These are phyloP conservation scores for Blastocystis sp. DNA, from an alignment of 352 stramenopile species.

Conservation along the genomic window DNA sequence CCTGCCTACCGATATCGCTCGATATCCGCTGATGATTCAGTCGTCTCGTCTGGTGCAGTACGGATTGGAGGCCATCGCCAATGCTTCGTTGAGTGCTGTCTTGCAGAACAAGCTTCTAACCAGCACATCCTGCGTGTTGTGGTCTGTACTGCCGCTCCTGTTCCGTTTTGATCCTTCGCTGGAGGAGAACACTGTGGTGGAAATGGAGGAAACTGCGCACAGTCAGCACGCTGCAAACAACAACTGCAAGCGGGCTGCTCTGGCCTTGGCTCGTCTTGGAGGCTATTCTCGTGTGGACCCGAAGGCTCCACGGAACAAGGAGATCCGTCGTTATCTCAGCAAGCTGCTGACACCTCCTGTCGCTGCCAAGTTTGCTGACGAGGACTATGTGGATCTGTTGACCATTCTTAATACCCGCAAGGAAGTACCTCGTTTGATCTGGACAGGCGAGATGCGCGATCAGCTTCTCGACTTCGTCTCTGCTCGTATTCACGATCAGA, in stretches of 20 bases:
- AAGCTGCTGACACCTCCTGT: constrained; percentile 69
- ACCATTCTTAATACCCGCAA: constrained; percentile 69
- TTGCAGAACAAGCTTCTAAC: constrained; percentile 62
- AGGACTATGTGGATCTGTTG: constrained; percentile 68
- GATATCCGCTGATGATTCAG: constrained; percentile 51
- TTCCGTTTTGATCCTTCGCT: constrained; percentile 65
- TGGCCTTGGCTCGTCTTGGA: constrained; percentile 69
- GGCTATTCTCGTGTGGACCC: constrained; percentile 66
- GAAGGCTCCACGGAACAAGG: constrained; percentile 66
- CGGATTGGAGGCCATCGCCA: constrained; percentile 63
- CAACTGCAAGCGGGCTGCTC: constrained; percentile 67
- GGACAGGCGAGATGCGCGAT: constrained; percentile 70
- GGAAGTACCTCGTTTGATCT: constrained; percentile 70
- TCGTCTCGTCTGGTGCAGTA: constrained; percentile 62
- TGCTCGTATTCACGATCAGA: constrained; percentile 65
- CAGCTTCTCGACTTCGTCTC: constrained; percentile 67
- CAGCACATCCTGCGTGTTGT: constrained; percentile 61
- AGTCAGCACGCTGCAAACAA: constrained; percentile 69
- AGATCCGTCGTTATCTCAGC: constrained; percentile 65
- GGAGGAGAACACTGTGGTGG: constrained; percentile 35
- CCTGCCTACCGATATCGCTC: constrained; percentile 49
- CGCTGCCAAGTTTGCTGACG: constrained; percentile 67
- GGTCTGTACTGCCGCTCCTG: constrained; percentile 63
- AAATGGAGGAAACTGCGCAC: constrained; percentile 56
- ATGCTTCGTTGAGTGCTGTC: background rate